Evolutionary conservation across 1,284 basidiomycete genomes (phyloP).

Genomic region (Gomphus bonarii): DNA sequence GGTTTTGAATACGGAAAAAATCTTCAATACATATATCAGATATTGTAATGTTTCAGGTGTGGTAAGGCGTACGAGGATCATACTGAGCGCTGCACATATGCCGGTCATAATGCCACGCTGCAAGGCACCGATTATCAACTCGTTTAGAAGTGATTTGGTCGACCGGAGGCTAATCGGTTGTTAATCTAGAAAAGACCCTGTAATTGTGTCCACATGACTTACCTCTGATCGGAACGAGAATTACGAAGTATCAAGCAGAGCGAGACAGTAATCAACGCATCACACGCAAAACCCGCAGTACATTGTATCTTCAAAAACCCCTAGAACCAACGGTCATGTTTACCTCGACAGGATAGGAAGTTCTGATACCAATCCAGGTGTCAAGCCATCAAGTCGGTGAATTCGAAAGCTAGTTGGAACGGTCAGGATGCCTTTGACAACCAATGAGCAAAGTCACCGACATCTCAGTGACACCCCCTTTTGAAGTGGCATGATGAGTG

Average conservation of each 20-base stretch:
- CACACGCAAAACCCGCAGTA: not conserved
- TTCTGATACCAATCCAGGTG: not conserved
- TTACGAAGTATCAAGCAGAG: not conserved
- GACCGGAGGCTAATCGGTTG: not conserved
- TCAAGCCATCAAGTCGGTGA: not conserved
- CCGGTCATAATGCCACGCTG: not conserved
- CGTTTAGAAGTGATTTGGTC: not conserved
- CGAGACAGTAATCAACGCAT: not conserved
- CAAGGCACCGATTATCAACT: not conserved
- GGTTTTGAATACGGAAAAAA: not conserved
- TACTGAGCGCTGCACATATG: not conserved
- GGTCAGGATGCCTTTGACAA: not conserved
- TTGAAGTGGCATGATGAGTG: not conserved
- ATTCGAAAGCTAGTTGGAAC: not conserved
- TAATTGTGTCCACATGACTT: not conserved
- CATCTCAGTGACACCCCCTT: not conserved
- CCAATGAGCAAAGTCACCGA: not conserved
- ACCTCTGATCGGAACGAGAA: not conserved
- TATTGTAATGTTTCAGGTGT: not conserved
- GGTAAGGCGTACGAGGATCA: not conserved
- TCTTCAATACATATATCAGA: not conserved
- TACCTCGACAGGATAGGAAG: not conserved
- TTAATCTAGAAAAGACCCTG: not conserved
- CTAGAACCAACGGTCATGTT: not conserved
- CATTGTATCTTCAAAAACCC: not conserved